Base-by-base conservation (phyloP, 768 basidiomycete species). In the Chalciporus piperatus region DNA sequence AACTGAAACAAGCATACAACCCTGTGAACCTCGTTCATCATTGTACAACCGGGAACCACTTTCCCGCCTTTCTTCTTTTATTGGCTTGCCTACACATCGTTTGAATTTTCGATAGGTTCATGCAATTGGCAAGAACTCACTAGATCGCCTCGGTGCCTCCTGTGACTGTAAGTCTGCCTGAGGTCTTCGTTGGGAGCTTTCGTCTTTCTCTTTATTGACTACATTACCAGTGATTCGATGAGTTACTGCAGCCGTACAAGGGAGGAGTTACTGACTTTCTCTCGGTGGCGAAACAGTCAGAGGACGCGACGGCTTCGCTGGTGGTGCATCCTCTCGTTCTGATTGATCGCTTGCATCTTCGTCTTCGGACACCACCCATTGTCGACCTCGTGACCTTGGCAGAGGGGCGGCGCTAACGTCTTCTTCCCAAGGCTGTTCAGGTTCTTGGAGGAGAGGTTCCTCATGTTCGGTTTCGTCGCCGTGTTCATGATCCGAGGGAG, bases 21-120 rank as follows among this genome's bases (percentile, higher is more conserved):
- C 27, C n/a, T 51, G 55, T 1, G 41, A 35, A 6, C 33, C 8
- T 1, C 20, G 30, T n/a, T 52, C 43, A 35, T 39, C 25, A 23
- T 35, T 39, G 13, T 38, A 12, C 30, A 40, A 4, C 39, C 38
- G 54, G 6, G 27, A 40, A 6, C 9, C 39, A 27, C 8, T 45
- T n/a, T 38, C 41, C 20, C 1, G 19, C 20, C 54, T 64, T 12
- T 64, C 64, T 39, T 52, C 50, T 48, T 59, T 67, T 38, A 62
- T 47, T 4, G 45, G 48, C 3, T 32, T 58, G 30, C 39, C 62
- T 65, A 17, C 35, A n/a, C 16, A 3, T 10, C n/a, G 16, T 33
- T 47, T 6, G 52, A 22, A 14, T 19, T 19, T 14, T 2, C 40
- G 25, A n/a, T 4, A 14, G 20, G 9, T 19, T 8, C 1, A 28